A percentile compares a stretch with the other conserved stretches of the same genome.
Conservation (phyloP, 495 filamentous ascomycete species). For the Monascus purpureus region DNA sequence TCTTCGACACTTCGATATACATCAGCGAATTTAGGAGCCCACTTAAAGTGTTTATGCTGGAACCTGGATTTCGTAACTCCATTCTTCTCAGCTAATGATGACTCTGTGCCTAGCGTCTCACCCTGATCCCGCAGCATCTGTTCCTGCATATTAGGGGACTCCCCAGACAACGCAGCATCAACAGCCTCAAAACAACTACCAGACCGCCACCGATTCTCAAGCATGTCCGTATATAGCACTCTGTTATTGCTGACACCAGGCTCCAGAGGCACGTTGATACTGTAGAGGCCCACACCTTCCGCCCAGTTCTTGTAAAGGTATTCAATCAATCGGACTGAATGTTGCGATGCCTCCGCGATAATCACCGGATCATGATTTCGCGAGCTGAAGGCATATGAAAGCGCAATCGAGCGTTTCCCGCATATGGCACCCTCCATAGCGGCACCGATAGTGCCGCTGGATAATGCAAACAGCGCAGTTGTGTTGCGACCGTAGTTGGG, state of each 20-base stretch:
- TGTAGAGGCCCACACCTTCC: conserved; percentile 63
- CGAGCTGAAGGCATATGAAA: conserved; percentile 78
- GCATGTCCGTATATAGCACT: conserved; percentile 63
- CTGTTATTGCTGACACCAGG: conserved; percentile 51
- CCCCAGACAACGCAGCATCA: conserved; percentile 30
- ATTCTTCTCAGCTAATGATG: conserved; percentile 2
- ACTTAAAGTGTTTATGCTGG: conserved; percentile 80
- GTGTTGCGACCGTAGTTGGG: conserved; percentile 95
- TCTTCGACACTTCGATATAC: conserved; percentile 74
- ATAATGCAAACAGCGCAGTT: conserved; percentile 82
- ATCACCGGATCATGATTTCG: conserved; percentile 65
- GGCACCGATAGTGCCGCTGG: conserved; percentile 77
- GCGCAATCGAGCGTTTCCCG: conserved; percentile 58
- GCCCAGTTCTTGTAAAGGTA: conserved; percentile 64
- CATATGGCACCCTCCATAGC: conserved; percentile 90
- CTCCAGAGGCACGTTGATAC: conserved; percentile 73
- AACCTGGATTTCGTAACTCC: conserved; percentile 23
- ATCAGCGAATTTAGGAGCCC: conserved; percentile 77
- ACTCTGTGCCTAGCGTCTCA: conserved; percentile 30
- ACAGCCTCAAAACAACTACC: conserved; percentile 71
- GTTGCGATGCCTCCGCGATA: conserved; percentile 56
- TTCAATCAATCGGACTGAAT: conserved; percentile 63
- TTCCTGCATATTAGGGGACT: conserved; percentile 39
- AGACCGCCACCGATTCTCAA: conserved; percentile 77
- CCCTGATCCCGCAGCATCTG: conserved; percentile 44